Evolutionary conservation across 345 rosid species (phyloP), one percentile per base, ranked within the genome.

Genomic region (Salix purpurea): DNA sequence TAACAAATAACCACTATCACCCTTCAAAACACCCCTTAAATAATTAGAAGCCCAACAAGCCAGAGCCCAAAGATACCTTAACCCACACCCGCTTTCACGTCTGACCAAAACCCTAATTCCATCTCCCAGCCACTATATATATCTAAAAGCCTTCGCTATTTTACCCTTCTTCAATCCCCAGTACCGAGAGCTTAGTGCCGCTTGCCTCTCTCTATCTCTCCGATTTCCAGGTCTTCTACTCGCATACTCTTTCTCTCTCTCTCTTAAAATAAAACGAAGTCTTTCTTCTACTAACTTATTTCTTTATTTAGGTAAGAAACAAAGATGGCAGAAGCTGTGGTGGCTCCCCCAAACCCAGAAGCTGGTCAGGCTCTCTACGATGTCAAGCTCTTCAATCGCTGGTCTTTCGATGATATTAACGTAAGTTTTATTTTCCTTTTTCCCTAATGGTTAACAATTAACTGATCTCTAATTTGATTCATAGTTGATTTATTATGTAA

Each of bases 371-470:
- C 75, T 39, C 40, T 50, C 48, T 37, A 23, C 9, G 92, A 89
- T 21, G 91, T 91, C 70, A 95, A 92, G 89, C 94, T 93, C 77
- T 95, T 93, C 88, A 89, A 89, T 62, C 91, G 92, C 28, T 94
- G 99, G 99, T 77, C 87, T 60, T 95, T 88, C 65, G 97, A 95
- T 26, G 94, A 90, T 39, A 86, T 91, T 72, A 58, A 87, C 90
- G 99, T 95, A 32, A 37, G 21, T 21, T 50, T 64, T 18, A 67
- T 54, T 6, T 19, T 26, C 1, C 36, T 3, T 23, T 12, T 42
- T 16, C 24, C 6, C 24, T 24, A 9, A 11, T 10, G 13, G 4
- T 4, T 58, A 13, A n/a, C 28, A 2, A 58, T 58, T 9, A 23
- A 58, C 11, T 23, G 28, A 23, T 58, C 67, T 40, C 62, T 24